These are phyloP conservation scores for Tricholoma sp. DNA, from an alignment of 768 basidiomycete species.

Conservation along the genomic window DNA sequence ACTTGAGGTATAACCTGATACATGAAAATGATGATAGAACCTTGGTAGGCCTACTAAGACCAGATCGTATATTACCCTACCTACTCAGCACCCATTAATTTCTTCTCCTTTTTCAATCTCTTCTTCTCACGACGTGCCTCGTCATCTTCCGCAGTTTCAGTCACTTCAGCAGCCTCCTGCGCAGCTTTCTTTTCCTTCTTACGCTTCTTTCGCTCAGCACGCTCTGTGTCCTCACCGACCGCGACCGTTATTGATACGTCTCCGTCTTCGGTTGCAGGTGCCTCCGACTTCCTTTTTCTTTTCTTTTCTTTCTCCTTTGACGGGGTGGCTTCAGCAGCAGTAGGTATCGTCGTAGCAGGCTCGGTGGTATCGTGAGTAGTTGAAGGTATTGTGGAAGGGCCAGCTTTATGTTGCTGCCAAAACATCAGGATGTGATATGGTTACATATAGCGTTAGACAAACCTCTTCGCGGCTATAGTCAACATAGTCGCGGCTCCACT, in stretches of 20 bases:
- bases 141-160: slow-evolving; percentile 48
- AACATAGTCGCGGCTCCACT: slow-evolving; percentile 91
- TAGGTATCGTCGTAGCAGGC: slow-evolving; percentile 11
- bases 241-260: slow-evolving; percentile 31
- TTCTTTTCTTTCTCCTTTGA: slow-evolving; percentile 74
- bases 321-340: slow-evolving; percentile 23
- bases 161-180: slow-evolving; percentile 39
- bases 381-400: slow-evolving; percentile 22
- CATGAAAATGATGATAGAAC: background rate
- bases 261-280: slow-evolving; percentile 20
- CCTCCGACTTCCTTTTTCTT: slow-evolving; percentile 75
- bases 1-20: background rate
- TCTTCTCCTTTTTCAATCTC: slow-evolving; percentile 66
- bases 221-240: slow-evolving; percentile 41
- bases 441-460: slow-evolving; percentile 13
- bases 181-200: slow-evolving; percentile 65
- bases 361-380: slow-evolving; percentile 19
- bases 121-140: slow-evolving; percentile 60
- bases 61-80: background rate
- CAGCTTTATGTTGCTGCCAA: slow-evolving; percentile 28
- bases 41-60: too few relatives aligned
- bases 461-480: slow-evolving; percentile 77
- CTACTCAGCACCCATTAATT: slow-evolving; percentile 38
- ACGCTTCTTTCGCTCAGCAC: slow-evolving; percentile 51
- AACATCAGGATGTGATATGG: slow-evolving; percentile 7